Evolutionary conservation across 352 stramenopile genomes (phyloP).

Genomic region (Pythium graminicola): DNA sequence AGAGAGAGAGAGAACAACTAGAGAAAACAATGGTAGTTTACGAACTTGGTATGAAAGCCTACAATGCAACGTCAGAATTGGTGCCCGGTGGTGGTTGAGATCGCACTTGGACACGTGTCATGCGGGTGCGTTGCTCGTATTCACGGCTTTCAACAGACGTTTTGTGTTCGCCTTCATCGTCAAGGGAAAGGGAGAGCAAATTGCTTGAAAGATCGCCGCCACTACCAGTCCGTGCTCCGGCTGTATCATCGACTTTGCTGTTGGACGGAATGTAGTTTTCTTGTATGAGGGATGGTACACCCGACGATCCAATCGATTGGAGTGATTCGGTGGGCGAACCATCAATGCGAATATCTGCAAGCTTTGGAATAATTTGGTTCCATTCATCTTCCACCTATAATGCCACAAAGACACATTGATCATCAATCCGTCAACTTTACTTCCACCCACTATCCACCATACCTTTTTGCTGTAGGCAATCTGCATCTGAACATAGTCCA

Average conservation of each 20-base stretch:
- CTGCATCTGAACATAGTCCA: conserved; percentile 96
- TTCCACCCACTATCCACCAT: background rate
- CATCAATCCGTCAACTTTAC: background rate
- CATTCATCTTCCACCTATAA: conserved; percentile 67
- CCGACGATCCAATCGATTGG: conserved; percentile 34
- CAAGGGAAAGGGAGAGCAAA: conserved; percentile 48
- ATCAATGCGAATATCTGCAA: conserved; percentile 70
- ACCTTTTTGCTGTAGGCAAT: conserved; percentile 95
- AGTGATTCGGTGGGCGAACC: conserved; percentile 31
- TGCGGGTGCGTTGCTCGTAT: conserved; percentile 12
- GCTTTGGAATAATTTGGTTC: conserved; percentile 66
- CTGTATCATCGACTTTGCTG: background rate
- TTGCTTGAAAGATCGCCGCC: conserved; percentile 39
- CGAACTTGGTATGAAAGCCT: conserved; percentile 12
- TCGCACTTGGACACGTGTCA: conserved; percentile 19
- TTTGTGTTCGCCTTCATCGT: conserved; percentile 15
- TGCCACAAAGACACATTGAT: background rate
- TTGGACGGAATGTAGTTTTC: conserved; percentile 71
- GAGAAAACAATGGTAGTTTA: conserved; percentile 6
- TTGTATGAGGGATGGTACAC: conserved; percentile 36
- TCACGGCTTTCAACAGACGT: conserved; percentile 6
- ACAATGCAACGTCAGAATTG: conserved; percentile 39
- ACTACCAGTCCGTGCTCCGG: background rate
- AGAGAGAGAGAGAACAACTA: background rate
- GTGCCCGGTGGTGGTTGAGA: conserved; percentile 11